Evolutionary conservation across 768 basidiomycete species (phyloP), one percentile per base, ranked within the genome.

Genomic region (Ramaria sp.): DNA sequence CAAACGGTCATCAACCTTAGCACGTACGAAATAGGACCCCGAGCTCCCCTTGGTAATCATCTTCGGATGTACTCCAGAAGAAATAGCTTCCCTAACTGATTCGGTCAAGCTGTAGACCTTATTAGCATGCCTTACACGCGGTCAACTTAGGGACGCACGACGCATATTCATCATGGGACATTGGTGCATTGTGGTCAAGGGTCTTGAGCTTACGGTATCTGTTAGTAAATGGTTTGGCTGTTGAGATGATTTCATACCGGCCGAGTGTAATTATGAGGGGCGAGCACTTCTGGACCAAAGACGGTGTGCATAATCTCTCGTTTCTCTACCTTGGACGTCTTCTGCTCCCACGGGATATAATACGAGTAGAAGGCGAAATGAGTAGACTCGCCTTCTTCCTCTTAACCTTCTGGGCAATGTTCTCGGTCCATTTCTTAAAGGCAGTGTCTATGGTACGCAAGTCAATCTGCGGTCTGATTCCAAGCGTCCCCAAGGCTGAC

Each of bases 31-130:
- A 70, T 95, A 95, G 47, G 88, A 90, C 0, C 92, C 92, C 5
- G 86, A 89, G 1, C 88, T 91, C 11, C 92, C 92, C 64, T 91
- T 92, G 4, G 80, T 70, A 51, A 94, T 94, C 81, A 94, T 88
- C 68, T 91, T 90, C 10, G 91, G 91, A 63, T 94, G 90, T 43
- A 90, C 78, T 12, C 89, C 90, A 22, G 83, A 85, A 6, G 72
- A 59, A 61, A 94, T 87, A 13, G 88, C 86, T 58, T 69, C 75
- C 64, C 78, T 80, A 15, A 89, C 82, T 31, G 81, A 53, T 86
- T 88, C 64, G 53, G 62, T 59, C 53, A 54, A 34, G 31, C 41
- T 39, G n/a, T 13, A 53, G 58, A 57, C 55, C 46, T 59, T 64
- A 30, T 27, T 49, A 60, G 54, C 31, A 58, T 6, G 52, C 9